Base-by-base conservation (phyloP, 768 basidiomycete genomes). In the Hericium erinaceus region DNA sequence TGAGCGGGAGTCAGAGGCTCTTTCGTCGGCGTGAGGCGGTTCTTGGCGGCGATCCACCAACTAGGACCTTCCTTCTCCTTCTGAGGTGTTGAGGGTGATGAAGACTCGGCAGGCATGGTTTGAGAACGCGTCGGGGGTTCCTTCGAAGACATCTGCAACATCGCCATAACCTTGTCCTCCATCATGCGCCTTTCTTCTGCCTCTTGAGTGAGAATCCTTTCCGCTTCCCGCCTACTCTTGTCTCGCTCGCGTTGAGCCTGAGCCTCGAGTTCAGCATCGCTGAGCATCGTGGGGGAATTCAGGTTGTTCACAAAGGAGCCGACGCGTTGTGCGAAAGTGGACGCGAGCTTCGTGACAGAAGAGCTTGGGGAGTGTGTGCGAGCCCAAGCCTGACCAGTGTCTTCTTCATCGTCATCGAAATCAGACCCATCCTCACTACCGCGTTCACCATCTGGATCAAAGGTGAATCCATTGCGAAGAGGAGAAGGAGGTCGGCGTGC, bases 1-100 rank as follows among this genome's bases (percentile, higher is more conserved):
- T 92, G 90, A 0, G 91, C 90, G 9, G 90, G 89, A 0, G 91
- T 92, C n/a, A 89, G 80, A 1, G 74, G 69, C 13, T 87, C 84
- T 64, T 91, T 92, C 12, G 85, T 85, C 2, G 90, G 88, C 0
- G 89, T 90, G 10, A 93, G 77, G 62, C 74, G 82, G 62, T 80
- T 81, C 76, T 88, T 92, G 18, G 89, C 82, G 3, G 81, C 75
- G 11, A 79, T 69, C 87, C 89, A 90, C 91, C 91, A 92, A 39
- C 11, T 48, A 76, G 75, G 1, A 60, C 68, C 66, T 33, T 33
- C 33, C 9, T 33, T 33, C n/a, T 85, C 87, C 69, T 87, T 86
- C 64, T 83, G 78, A 6, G 84, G 84, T 9, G 75, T 66, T 2
- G 82, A 75, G 1, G 86, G 87, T 0, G 87, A 86, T 0, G 85